Base-by-base conservation (phyloP, 2,329 filamentous ascomycete species). In the Emericellopsis atlantica region DNA sequence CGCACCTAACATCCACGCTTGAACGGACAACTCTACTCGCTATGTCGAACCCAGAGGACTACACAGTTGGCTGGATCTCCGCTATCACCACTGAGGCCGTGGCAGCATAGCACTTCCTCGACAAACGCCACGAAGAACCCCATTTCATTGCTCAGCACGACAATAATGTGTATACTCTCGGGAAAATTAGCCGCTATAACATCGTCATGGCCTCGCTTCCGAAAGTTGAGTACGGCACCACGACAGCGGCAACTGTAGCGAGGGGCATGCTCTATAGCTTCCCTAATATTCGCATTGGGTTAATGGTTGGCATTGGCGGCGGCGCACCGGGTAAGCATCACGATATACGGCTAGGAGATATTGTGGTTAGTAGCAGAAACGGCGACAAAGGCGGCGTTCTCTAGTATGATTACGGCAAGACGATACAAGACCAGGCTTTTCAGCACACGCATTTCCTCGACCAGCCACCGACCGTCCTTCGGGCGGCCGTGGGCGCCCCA, bases 291-390 rank as follows among this genome's bases (percentile, higher is more conserved):
- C 40, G 49, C 7, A 45, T 59, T 4, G 51, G 52, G 2, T 38
- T 61, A 4, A 49, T 62, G 44, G 57, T 61, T 2, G 58, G 58
- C 15, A 54, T 59, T 5, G 59, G 51, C 1, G 58, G 56, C 14
- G 58, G 58, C 7, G 55, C 50, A 0, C 59, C 58, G 48, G 64
- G 40, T 37, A 2, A 41, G 37, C 2, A 5, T 6, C 37, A 48
- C 8, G 40, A 54, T 18, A 49, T 36, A 36, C 33, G 33, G 12
- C 36, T 22, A 7, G 36, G 36, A 9, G 35, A 36, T 21, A 26
- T 48, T n/a, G 46, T 47, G 6, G 46, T 48, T 22, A 45, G 45
- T 34, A 39, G 26, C 24, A 16, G 24, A 3, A 5, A 14, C 6
- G 22, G 36, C 7, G 42, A 43, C 1, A 37, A 38, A 12, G 40